These are phyloP conservation scores for Arthrobotrys sphaeroides DNA, from an alignment of 2,329 filamentous ascomycete species.

Conservation along the genomic window DNA sequence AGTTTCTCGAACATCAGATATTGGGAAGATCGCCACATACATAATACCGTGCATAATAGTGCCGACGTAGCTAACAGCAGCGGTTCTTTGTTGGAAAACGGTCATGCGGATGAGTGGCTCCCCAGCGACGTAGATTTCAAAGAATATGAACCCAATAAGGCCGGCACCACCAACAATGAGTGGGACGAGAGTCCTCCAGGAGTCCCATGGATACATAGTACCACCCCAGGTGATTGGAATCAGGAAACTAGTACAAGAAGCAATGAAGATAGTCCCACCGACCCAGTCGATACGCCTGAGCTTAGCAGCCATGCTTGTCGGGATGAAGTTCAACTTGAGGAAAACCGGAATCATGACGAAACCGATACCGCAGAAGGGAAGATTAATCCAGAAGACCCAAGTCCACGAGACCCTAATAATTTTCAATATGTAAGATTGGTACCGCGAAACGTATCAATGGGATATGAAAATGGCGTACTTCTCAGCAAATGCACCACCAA, in stretches of 20 bases:
- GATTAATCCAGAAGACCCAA: slow-evolving; percentile 74
- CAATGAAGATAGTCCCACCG: slow-evolving; percentile 71
- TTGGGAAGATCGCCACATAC: slow-evolving; percentile 34
- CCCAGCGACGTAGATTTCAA: slow-evolving; percentile 66
- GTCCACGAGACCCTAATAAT: slow-evolving; percentile 65
- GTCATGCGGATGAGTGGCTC: slow-evolving; percentile 66
- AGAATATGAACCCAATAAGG: slow-evolving; percentile 67
- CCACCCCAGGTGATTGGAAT: slow-evolving; percentile 73
- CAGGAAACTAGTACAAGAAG: slow-evolving; percentile 68
- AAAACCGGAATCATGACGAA: slow-evolving; percentile 66
- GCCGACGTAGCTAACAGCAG: slow-evolving; percentile 65
- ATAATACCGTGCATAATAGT: slow-evolving; percentile 70
- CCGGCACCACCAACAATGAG: slow-evolving; percentile 68
- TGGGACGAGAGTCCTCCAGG: slow-evolving; percentile 71
- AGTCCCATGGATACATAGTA: slow-evolving; percentile 72
- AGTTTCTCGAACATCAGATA: slow-evolving; percentile 9
- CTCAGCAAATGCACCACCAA: slow-evolving; percentile 68
- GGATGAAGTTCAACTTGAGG: slow-evolving; percentile 66
- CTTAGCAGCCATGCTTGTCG: slow-evolving; percentile 65
- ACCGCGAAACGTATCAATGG: not conserved
- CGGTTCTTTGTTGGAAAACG: slow-evolving; percentile 65
- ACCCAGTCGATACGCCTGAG: slow-evolving; percentile 71
- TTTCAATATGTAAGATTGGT: not conserved
- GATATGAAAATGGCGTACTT: slow-evolving; percentile 55
- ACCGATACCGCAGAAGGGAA: slow-evolving; percentile 68